Evolutionary conservation across 129 eudicot species (phyloP).

Genomic region (Flaveria trinervia): DNA sequence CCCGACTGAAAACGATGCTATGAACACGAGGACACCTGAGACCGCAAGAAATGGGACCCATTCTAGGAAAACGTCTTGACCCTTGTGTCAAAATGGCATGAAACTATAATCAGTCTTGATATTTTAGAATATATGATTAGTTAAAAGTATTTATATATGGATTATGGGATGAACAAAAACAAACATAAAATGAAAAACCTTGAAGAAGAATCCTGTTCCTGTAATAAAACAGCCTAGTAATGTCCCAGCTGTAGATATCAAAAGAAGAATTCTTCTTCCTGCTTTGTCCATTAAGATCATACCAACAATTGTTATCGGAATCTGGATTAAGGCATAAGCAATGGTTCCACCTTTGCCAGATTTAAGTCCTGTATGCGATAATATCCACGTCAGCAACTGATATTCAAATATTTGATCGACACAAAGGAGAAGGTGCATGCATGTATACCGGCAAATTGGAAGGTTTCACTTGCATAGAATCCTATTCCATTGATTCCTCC

Average conservation of each 20-base stretch:
- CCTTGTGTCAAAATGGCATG: slow-evolving; percentile 39
- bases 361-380: slow-evolving; percentile 50
- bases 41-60: slow-evolving; percentile 72
- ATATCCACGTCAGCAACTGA: background rate
- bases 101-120: slow-evolving; percentile 6
- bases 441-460: slow-evolving; percentile 62
- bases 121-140: slow-evolving; percentile 8
- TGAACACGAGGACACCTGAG: slow-evolving; percentile 69
- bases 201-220: slow-evolving; percentile 68
- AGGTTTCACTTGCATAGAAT: slow-evolving; percentile 71
- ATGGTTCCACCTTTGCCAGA: slow-evolving; percentile 65
- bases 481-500: slow-evolving; percentile 83
- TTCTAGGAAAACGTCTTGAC: slow-evolving; percentile 42
- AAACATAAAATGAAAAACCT: slow-evolving; percentile 35
- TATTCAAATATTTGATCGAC: background rate
- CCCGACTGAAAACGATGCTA: slow-evolving; percentile 72
- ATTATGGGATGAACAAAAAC: background rate
- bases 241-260: slow-evolving; percentile 74
- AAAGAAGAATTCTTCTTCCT: slow-evolving; percentile 73
- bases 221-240: slow-evolving; percentile 67
- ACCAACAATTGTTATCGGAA: slow-evolving; percentile 74
- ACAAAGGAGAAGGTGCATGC: background rate
- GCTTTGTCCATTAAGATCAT: slow-evolving; percentile 70
- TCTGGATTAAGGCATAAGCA: slow-evolving; percentile 64
- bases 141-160: background rate